Conservation (phyloP, 192 early-diverging fungal genomes). For the Rhizophagus clarus region DNA sequence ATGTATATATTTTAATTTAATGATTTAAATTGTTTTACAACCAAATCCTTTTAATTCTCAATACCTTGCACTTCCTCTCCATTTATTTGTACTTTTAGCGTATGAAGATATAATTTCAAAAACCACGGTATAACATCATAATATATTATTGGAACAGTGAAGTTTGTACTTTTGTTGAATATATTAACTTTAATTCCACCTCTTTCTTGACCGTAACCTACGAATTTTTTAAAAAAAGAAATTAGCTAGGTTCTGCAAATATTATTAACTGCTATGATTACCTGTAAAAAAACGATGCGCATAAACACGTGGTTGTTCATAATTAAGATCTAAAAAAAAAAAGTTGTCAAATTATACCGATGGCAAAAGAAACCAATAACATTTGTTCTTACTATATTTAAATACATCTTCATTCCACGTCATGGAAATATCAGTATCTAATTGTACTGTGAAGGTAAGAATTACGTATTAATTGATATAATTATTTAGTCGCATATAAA, state of each 20-base stretch:
- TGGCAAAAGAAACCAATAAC: background rate
- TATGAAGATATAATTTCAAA: constrained; percentile 88
- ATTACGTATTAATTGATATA: background rate
- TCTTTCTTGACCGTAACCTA: constrained; percentile 81
- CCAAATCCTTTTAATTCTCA: background rate
- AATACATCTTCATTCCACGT: constrained; percentile 51
- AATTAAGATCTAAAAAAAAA: constrained; percentile 29
- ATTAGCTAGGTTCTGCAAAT: background rate
- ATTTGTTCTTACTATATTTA: constrained; percentile 43
- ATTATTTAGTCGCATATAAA: background rate
- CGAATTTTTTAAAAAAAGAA: background rate
- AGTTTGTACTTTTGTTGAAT: constrained; percentile 59
- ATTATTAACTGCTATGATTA: background rate
- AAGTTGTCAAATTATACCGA: background rate
- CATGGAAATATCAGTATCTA: constrained; percentile 49
- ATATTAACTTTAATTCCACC: constrained; percentile 80
- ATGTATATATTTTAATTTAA: background rate
- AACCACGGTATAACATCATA: constrained; percentile 91
- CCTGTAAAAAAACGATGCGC: constrained; percentile 68
- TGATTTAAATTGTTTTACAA: background rate
- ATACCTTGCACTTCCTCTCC: constrained; percentile 25
- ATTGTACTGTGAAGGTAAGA: background rate
- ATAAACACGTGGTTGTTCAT: constrained; percentile 47
- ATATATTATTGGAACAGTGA: constrained; percentile 55
- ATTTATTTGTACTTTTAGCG: constrained; percentile 61